phyloP scores from a whole-genome alignment of 257 asterid species.

The Capsicum rhomboideum region DNA sequence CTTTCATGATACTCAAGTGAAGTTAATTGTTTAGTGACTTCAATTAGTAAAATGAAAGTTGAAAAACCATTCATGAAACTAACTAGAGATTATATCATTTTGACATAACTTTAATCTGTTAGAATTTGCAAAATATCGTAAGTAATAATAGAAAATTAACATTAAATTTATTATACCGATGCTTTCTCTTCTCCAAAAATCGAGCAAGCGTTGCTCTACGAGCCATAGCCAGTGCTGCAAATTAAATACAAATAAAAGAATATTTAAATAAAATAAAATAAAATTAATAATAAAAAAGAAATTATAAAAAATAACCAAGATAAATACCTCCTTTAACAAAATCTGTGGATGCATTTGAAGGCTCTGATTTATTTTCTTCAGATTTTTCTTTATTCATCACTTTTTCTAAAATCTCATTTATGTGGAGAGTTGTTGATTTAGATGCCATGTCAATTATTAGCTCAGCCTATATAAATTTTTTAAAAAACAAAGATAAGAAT shows the following conservation, averaged over 20 bases:
- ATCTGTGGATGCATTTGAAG: slow-evolving; percentile 2
- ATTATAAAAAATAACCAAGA: background rate
- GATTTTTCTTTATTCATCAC: background rate
- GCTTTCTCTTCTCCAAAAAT: slow-evolving; percentile 48
- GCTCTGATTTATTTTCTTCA: background rate
- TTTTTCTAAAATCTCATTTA: background rate
- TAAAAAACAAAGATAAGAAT: background rate
- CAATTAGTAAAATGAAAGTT: background rate
- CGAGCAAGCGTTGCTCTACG: slow-evolving; percentile 54
- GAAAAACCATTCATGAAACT: background rate
- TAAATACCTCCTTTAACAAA: slow-evolving; percentile 11
- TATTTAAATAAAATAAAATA: background rate
- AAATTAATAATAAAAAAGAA: background rate
- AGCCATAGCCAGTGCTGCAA: slow-evolving; percentile 51
- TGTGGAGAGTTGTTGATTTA: background rate
- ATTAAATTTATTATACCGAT: slow-evolving; percentile 16
- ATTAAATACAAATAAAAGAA: background rate
- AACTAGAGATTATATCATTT: background rate
- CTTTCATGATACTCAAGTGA: background rate
- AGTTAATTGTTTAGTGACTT: background rate
- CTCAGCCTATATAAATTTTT: slow-evolving; percentile 12
- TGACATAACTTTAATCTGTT: background rate
- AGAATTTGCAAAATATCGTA: background rate
- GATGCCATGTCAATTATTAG: background rate
- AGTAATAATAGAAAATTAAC: background rate